Evolutionary conservation across 2,329 filamentous ascomycete species (phyloP).

Genomic region (Plenodomus tracheiphilus): DNA sequence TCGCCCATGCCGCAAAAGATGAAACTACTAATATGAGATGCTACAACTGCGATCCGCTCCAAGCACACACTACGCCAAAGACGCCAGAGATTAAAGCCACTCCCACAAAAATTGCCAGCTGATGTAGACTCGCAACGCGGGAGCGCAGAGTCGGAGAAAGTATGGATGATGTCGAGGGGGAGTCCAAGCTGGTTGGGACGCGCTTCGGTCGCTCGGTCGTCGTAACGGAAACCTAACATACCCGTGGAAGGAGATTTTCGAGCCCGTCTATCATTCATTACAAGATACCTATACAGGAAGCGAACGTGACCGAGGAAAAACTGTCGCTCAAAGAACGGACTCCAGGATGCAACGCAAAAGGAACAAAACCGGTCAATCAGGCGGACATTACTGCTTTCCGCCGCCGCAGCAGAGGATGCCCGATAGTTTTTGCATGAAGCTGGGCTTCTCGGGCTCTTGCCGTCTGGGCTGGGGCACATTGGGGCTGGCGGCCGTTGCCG

Average conservation of each 20-base stretch:
- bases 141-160: constrained; percentile 27
- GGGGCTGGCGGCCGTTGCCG: constrained; percentile 49
- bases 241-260: constrained; percentile 38
- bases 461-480: constrained; percentile 58
- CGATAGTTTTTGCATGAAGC: constrained; percentile 88
- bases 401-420: constrained; percentile 83
- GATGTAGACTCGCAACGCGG: constrained; percentile 20
- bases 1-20: constrained; percentile 22
- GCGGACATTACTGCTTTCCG: constrained; percentile 31
- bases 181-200: constrained; percentile 31
- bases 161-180: constrained; percentile 22
- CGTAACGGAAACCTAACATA: constrained; percentile 41
- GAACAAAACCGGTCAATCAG: constrained; percentile 19
- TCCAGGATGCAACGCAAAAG: constrained; percentile 40
- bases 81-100: constrained; percentile 29
- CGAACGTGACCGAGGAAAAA: constrained; percentile 33
- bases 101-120: constrained; percentile 23
- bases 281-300: constrained; percentile 47
- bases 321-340: constrained; percentile 40
- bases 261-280: constrained; percentile 47
- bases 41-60: constrained; percentile 22
- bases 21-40: constrained; percentile 30
- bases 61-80: constrained; percentile 30
- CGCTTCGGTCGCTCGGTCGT: constrained; percentile 29
- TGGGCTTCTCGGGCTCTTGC: constrained; percentile 67